Conservation (phyloP, 2,329 filamentous ascomycete genomes). For the Paradendryphiella salina region DNA sequence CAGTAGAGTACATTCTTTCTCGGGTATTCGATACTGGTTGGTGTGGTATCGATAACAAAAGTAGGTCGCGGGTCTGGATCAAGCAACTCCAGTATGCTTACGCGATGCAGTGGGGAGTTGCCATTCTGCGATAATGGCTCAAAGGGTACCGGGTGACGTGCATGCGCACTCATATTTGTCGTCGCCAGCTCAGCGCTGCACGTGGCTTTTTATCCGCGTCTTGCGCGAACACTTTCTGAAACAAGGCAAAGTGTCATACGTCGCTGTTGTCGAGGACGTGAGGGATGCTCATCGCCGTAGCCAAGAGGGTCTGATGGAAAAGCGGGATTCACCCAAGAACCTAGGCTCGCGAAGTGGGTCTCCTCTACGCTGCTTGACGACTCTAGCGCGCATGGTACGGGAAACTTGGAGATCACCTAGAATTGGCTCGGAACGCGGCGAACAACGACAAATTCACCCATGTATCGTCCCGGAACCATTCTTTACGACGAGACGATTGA, state of each 20-base stretch:
- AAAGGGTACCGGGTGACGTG: constrained; percentile 4
- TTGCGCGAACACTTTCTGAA: neutral
- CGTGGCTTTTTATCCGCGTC: neutral
- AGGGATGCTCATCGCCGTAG: neutral
- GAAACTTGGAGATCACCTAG: neutral
- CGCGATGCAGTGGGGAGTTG: constrained; percentile 9
- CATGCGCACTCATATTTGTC: constrained; percentile 1
- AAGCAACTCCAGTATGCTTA: constrained; percentile 30
- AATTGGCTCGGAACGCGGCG: too few species aligned
- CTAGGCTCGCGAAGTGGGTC: constrained; percentile 9
- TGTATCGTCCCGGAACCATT: too few species aligned
- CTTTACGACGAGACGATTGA: too few species aligned
- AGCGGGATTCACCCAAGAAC: constrained; percentile 2
- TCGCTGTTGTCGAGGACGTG: constrained; percentile 4
- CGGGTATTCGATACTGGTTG: neutral
- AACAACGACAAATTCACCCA: too few species aligned
- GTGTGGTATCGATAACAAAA: constrained; percentile 19
- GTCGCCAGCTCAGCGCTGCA: constrained; percentile 1
- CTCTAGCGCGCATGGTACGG: constrained; percentile 1
- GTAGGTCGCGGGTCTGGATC: constrained; percentile 27
- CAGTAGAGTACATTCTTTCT: constrained; percentile 15
- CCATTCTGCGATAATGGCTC: constrained; percentile 4
- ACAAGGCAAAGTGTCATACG: neutral
- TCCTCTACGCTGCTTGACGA: neutral
- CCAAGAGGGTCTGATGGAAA: constrained; percentile 1